Base-by-base conservation (phyloP, 2,329 filamentous ascomycete species). In the Biscogniauxia marginata region DNA sequence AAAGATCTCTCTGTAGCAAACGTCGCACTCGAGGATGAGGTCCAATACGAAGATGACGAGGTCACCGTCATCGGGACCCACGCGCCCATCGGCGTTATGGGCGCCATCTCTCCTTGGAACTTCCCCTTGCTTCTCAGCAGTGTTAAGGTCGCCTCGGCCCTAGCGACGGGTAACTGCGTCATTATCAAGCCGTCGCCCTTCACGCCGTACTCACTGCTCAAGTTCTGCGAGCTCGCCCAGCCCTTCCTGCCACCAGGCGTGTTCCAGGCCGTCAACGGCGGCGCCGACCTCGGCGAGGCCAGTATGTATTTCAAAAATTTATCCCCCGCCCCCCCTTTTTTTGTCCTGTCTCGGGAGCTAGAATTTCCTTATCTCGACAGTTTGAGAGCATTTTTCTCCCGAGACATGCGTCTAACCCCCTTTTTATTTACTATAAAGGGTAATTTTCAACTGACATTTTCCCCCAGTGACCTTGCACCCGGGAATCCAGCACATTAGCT, bases 41-140 rank as follows among this genome's bases (percentile, higher is more conserved):
- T 80, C 56, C 69, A 82, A 53, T 74, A 76, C 59, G 79, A 83
- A 39, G 76, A 76, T 50, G 74, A 76, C 11, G 72, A 70, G 11
- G 62, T 73, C 46, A 70, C 68, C 23, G 70, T 80, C 61, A 66
- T 78, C 18, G 73, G 73, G 2, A 77, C 73, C 2, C 76, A 77
- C 62, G 68, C 69, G 19, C 80, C 81, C 0, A 71, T 82, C 43
- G 81, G 81, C 30, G 74, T 81, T 4, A 73, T 77, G 1, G 81
- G 74, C 11, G 84, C 78, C 56, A 85, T 86, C 62, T 79, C 81
- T 21, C 83, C 83, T 1, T 86, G 84, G 84, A 86, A 86, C 67
- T 86, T 79, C 61, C 78, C 78, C 1, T 61, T 79, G 23, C 73
- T 77, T 54, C 70, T 80, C 1, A 74, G 76, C 11, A 74, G 76